These are phyloP conservation scores for Zanthoxylum bungeanum DNA, from an alignment of 345 rosid species.

Conservation along the genomic window DNA sequence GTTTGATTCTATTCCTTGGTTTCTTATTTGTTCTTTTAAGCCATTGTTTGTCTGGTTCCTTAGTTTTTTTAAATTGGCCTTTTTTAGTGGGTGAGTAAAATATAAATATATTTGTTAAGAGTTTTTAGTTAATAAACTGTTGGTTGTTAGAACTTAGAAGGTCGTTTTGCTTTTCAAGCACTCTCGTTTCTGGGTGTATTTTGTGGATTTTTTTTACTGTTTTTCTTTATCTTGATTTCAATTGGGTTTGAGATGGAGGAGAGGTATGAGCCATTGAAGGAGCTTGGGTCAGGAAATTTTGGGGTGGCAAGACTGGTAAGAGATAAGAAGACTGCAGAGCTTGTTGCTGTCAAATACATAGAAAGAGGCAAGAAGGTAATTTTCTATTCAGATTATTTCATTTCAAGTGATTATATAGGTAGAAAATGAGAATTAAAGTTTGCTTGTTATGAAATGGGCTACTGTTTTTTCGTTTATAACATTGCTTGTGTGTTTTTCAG, in stretches of 20 bases:
- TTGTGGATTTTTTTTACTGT: background rate
- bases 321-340: conserved; percentile 79
- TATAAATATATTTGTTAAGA: too few relatives aligned
- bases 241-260: conserved; percentile 49
- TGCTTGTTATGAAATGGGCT: background rate
- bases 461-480: background rate
- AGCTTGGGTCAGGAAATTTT: conserved; percentile 86
- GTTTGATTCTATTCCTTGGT: background rate
- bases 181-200: background rate
- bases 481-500: background rate
- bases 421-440: background rate
- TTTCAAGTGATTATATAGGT: background rate
- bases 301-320: conserved; percentile 86
- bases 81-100: background rate
- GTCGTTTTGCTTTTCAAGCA: background rate
- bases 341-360: conserved; percentile 88
- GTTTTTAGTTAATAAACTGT: background rate
- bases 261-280: conserved; percentile 72
- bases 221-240: background rate
- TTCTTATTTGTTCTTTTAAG: background rate
- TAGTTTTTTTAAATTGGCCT: background rate
- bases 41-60: background rate
- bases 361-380: conserved; percentile 92
- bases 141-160: background rate
- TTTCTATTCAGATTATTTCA: background rate